Evolutionary conservation across 306 rosid genomes (phyloP), one percentile per base, ranked within the genome.

Genomic region (Calophaca sinica): DNA sequence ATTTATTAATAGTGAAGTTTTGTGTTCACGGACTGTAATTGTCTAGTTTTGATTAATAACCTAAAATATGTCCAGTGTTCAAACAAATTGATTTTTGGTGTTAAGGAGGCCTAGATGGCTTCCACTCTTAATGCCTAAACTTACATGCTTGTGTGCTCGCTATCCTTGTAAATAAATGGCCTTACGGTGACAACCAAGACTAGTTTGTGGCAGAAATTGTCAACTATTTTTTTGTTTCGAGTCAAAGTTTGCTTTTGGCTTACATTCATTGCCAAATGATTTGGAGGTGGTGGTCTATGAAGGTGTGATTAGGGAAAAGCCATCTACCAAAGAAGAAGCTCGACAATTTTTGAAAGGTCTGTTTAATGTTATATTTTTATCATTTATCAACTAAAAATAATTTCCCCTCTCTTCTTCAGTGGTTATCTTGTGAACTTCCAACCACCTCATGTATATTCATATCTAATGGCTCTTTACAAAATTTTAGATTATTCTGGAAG

Each of bases 211-310:
- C 15, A 46, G 52, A 70, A 55, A 9, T 29, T 63, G 11, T 77
- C 14, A 29, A 51, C 13, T 82, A 66, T 62, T 75, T 33, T 76
- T 12, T 42, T 42, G 9, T 42, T 60, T 62, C 10, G 39, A 59
- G 52, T 59, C 38, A 69, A 65, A 36, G 44, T 74, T 85, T 44
- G 55, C 62, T 75, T 49, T 39, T 84, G 76, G 73, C 85, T 85
- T 53, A 83, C 86, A 57, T 73, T 70, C 81, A 75, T 59, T 85
- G 13, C 86, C 61, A 80, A 87, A 86, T 84, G 89, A 81, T 90
- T 80, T 87, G 89, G 89, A 94, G 99, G 97, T 94, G 93, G 99
- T 94, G 93, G 94, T 94, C 81, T 89, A 92, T 80, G 91, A 90
- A 84, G 96, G 96, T 66, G 82, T 68, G 71, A 63, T 94, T 76